Evolutionary conservation across 2,329 filamentous ascomycete genomes (phyloP).

Genomic region (Parascedosporium putredinis): DNA sequence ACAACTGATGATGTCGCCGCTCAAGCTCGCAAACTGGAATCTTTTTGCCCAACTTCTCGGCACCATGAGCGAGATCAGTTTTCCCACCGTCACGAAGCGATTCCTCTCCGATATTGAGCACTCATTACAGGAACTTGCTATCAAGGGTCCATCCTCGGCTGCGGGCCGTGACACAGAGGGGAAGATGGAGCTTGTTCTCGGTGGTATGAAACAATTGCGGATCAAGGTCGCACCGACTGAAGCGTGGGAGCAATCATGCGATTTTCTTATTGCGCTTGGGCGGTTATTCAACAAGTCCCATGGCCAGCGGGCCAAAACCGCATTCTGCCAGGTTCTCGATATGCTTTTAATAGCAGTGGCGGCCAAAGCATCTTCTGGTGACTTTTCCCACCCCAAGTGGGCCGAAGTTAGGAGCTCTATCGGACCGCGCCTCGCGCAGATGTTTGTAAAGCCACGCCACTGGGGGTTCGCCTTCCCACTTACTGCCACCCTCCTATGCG

Average conservation of each 20-base stretch:
- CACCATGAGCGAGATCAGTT: slow-evolving; percentile 92
- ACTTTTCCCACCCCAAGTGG: slow-evolving; percentile 78
- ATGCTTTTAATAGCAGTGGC: slow-evolving; percentile 80
- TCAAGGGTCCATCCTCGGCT: slow-evolving; percentile 51
- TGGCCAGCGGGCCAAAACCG: slow-evolving; percentile 81
- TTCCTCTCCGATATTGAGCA: slow-evolving; percentile 74
- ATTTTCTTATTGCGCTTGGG: slow-evolving; percentile 74
- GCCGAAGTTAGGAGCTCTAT: slow-evolving; percentile 71
- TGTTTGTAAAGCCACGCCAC: slow-evolving; percentile 85
- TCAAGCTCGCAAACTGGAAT: slow-evolving; percentile 91
- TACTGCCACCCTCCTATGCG: slow-evolving; percentile 76
- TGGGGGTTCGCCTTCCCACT: slow-evolving; percentile 85
- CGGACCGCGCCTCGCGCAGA: slow-evolving; percentile 66
- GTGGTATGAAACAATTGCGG: slow-evolving; percentile 83
- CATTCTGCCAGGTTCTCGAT: slow-evolving; percentile 87
- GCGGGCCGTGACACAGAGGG: slow-evolving; percentile 61
- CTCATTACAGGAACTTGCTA: slow-evolving; percentile 63
- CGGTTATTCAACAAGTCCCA: slow-evolving; percentile 77
- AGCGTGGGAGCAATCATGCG: slow-evolving; percentile 76
- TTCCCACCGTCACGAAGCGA: slow-evolving; percentile 68
- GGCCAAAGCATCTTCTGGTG: slow-evolving; percentile 61
- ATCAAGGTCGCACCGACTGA: slow-evolving; percentile 64
- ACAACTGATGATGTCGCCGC: slow-evolving; percentile 62
- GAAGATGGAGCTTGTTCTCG: slow-evolving; percentile 76
- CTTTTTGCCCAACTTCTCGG: slow-evolving; percentile 87